Evolutionary conservation across 441 rosid genomes (phyloP), one percentile per base, ranked within the genome.

Genomic region (Adansonia gregorii): DNA sequence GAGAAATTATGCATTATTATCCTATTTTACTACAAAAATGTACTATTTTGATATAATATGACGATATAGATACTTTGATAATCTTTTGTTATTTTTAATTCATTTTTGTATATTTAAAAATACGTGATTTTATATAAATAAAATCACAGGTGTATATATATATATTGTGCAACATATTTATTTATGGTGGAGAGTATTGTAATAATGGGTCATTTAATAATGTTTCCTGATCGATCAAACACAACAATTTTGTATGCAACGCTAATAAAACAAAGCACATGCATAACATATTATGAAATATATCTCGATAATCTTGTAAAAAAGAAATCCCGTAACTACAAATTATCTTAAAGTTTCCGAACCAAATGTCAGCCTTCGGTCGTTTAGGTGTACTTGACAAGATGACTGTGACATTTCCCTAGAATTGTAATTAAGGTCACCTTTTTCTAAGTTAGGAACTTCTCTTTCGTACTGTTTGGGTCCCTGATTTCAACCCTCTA

Each of bases 331-430:
- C 19, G 15, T 15, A 0, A 54, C 58, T 14, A 15, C 1, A 54
- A 41, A 72, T 68, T 24, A 67, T 79, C 27, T 24, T 24, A 24
- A 24, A 24, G 27, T 24, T 24, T 24, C 27, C 27, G 27, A 24
- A 24, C 27, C 27, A 24, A 24, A 24, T 24, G 27, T 24, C 27
- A 24, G 76, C 59, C 43, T 55, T 49, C 12, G 22, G 24, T 72
- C 75, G 77, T 60, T 61, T 80, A 73, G 31, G 46, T 75, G 84
- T 79, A 78, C 85, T 83, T 83, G 78, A 77, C 71, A 73, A 35
- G 67, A 72, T 49, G 78, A 79, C 56, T 69, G 71, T 70, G 83
- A 81, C 85, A 7, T 22, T 66, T 76, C 86, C 82, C 79, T 65
- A 15, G 76, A 20, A 63, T 43, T 39, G 17, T 6, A 10, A 67